These are phyloP conservation scores for Peniophora sp. DNA, from an alignment of 1,284 basidiomycete species.

Conservation along the genomic window DNA sequence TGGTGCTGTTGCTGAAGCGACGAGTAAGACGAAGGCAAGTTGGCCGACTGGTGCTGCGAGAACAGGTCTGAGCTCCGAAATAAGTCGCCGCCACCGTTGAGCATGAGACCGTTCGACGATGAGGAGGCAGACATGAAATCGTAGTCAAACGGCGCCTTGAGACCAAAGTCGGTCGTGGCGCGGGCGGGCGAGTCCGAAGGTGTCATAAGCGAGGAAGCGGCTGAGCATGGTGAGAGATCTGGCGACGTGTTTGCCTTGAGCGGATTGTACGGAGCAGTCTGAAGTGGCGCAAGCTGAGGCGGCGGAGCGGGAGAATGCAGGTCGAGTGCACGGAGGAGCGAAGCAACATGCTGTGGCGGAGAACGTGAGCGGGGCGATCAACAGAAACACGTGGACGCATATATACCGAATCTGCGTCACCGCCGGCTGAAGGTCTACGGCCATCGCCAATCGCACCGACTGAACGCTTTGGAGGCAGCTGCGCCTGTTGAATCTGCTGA, in stretches of 20 bases:
- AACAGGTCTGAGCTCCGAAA: not conserved
- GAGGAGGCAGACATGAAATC: constrained; percentile 18
- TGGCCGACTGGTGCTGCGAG: not conserved
- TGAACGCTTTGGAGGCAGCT: constrained; percentile 30
- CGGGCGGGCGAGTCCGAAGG: constrained; percentile 64
- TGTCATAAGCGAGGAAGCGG: constrained; percentile 54
- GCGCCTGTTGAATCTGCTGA: constrained; percentile 7
- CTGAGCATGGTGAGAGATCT: constrained; percentile 61
- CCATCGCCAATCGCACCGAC: constrained; percentile 72
- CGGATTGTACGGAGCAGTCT: constrained; percentile 13
- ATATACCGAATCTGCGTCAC: constrained; percentile 40
- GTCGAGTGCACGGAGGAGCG: constrained; percentile 66
- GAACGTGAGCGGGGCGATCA: constrained; percentile 7
- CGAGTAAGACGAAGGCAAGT: not conserved
- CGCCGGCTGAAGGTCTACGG: constrained; percentile 51
- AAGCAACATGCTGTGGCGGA: constrained; percentile 57
- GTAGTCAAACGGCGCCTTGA: constrained; percentile 42
- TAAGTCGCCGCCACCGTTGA: constrained; percentile 18
- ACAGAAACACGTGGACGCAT: constrained; percentile 10
- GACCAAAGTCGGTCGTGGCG: constrained; percentile 42
- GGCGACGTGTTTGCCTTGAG: constrained; percentile 32
- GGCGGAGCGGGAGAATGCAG: constrained; percentile 62
- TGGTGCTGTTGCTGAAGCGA: not conserved
- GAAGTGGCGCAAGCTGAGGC: constrained; percentile 24
- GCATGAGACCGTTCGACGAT: constrained; percentile 21